phyloP scores from a whole-genome alignment of 2,329 filamentous ascomycete genomes.

The Thielaviopsis punctulata region DNA sequence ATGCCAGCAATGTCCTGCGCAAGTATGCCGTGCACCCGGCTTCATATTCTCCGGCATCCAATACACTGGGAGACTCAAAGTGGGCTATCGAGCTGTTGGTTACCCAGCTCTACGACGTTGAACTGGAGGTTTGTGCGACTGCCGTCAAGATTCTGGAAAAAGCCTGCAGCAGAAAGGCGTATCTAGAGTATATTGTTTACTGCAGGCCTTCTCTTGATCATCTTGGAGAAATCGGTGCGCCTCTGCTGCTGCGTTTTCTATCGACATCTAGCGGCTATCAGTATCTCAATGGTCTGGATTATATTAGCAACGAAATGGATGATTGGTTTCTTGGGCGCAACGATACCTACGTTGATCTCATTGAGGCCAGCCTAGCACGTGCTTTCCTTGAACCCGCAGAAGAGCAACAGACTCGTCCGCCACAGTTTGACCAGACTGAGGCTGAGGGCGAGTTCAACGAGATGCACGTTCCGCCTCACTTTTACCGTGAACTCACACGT shows the following conservation, averaged over 20 bases:
- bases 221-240: conserved; percentile 88
- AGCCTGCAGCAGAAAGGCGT: conserved; percentile 80
- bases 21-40: conserved; percentile 56
- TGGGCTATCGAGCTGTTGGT: conserved; percentile 96
- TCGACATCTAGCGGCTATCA: conserved; percentile 96
- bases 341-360: conserved; percentile 83
- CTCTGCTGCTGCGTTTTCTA: conserved; percentile 76
- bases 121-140: conserved; percentile 89
- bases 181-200: conserved; percentile 90
- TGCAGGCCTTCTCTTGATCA: conserved; percentile 90
- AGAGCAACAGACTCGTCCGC: conserved; percentile 38
- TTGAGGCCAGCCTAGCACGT: conserved; percentile 86
- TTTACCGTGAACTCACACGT: conserved; percentile 86
- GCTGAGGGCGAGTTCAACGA: conserved; percentile 41
- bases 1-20: conserved; percentile 68
- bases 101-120: conserved; percentile 94
- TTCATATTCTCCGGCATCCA: conserved; percentile 7
- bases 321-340: conserved; percentile 98
- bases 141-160: conserved; percentile 96
- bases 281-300: conserved; percentile 90
- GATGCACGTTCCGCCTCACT: conserved; percentile 76
- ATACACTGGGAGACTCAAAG: conserved; percentile 44
- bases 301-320: conserved; percentile 99
- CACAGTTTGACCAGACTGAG: conserved; percentile 40
- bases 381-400: conserved; percentile 56